Base-by-base conservation (phyloP, 106 monocot genomes). In the Allium fistulosum region DNA sequence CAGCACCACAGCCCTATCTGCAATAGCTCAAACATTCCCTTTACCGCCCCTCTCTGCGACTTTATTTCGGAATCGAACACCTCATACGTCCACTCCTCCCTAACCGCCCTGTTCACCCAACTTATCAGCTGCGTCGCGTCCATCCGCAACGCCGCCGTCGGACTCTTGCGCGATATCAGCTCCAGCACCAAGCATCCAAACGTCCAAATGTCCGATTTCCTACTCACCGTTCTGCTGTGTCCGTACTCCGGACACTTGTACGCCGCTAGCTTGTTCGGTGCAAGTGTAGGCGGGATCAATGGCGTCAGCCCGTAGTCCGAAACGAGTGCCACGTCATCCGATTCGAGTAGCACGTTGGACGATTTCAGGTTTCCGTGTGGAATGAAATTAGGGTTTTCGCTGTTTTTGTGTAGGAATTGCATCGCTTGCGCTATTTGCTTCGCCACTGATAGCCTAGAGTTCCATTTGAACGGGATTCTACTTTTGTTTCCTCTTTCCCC, bases 31-130 rank as follows among this genome's bases (percentile, higher is more conserved):
- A 71, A 51, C 70, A 80, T 71, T 48, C 71, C 80, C 14, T 67
- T 10, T 53, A 57, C 22, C 3, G 70, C 65, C 7, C 61, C 18
- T 56, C 46, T 65, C 17, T 71, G 1, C 26, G 11, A 47, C 11
- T 13, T 7, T 10, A 80, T 53, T 70, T 75, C 80, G 7, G n/a
- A 2, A 28, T 80, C 80, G 17, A 80, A 71, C 59, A 80, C 80
- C 60, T 80, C 75, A 2, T 26, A 37, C 11, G 80, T 80, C 80
- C 75, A 80, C 75, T 80, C 80, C 66, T 80, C 80, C 26, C 80
- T 53, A 10, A 80, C 80, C 46, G 80, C 75, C 37, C 53, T 26
- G 26, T 71, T 55, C 50, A 80, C 75, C 75, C 80, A 80, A 6
- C 10, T 14, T 8, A 65, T 52, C 16, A 80, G 26, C 46, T 71